phyloP scores from a whole-genome alignment of 768 basidiomycete genomes.

The Galerina sulciceps region DNA sequence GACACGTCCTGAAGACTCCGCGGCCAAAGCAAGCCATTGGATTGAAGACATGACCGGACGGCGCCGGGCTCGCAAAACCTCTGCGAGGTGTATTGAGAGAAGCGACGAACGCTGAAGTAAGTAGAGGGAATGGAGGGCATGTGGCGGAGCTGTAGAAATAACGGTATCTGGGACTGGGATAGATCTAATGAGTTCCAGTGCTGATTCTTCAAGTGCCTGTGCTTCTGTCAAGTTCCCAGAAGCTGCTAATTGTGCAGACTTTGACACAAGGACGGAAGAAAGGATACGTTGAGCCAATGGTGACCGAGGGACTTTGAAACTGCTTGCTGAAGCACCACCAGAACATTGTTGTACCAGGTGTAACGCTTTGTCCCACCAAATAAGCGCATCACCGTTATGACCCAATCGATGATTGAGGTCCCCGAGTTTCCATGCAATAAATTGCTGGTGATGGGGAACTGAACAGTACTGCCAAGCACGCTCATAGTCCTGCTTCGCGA shows the following conservation, averaged over 20 bases:
- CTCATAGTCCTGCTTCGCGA: conserved; percentile 61
- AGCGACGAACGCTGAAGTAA: conserved; percentile 77
- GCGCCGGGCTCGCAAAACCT: conserved; percentile 62
- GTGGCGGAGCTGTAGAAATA: conserved; percentile 52
- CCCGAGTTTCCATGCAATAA: conserved; percentile 68
- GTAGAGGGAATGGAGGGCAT: conserved; percentile 66
- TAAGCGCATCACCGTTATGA: conserved; percentile 53
- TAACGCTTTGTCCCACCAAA: conserved; percentile 72
- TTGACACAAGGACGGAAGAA: conserved; percentile 64
- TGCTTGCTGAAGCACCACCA: background rate
- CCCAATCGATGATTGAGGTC: conserved; percentile 64
- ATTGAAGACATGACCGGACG: conserved; percentile 49
- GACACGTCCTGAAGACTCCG: conserved; percentile 70
- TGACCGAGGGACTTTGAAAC: conserved; percentile 35
- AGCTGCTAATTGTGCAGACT: conserved; percentile 72
- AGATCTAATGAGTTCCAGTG: conserved; percentile 58
- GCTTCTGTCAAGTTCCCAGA: conserved; percentile 61
- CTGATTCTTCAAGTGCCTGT: conserved; percentile 55
- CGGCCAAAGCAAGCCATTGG: conserved; percentile 61
- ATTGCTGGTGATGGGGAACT: conserved; percentile 37
- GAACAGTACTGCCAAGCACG: conserved; percentile 56
- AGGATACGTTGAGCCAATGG: conserved; percentile 68
- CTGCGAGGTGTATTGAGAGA: conserved; percentile 72
- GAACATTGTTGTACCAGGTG: conserved; percentile 39
- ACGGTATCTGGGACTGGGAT: conserved; percentile 51